Conservation (phyloP, 2,329 filamentous ascomycete species). For the Pseudogymnoascus sp. region DNA sequence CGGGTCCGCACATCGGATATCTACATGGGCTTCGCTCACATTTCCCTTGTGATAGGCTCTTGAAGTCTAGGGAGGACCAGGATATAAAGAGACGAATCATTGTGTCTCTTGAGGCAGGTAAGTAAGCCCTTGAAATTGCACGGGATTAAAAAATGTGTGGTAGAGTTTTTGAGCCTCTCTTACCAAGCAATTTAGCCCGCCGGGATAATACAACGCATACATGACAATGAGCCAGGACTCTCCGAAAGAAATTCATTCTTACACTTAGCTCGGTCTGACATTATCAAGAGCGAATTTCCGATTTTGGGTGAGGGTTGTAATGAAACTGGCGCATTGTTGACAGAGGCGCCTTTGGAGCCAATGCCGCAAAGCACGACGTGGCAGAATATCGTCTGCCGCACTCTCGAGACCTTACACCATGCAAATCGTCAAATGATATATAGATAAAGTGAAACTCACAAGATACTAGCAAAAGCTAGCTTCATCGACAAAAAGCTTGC, state of each 20-base stretch:
- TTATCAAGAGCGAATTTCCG: not conserved
- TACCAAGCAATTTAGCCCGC: not conserved
- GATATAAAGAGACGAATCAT: not conserved
- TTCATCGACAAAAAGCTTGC: not conserved
- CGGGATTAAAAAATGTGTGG: not conserved
- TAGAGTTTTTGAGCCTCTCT: not conserved
- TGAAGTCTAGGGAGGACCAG: not conserved
- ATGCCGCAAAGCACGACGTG: not conserved
- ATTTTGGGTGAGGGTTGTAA: not conserved
- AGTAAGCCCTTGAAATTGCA: not conserved
- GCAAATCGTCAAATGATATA: not conserved
- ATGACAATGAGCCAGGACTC: not conserved
- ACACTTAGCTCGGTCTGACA: not conserved
- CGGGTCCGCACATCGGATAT: not conserved
- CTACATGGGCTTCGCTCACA: not conserved
- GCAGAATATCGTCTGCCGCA: not conserved
- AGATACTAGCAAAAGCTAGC: not conserved
- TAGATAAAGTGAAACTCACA: not conserved
- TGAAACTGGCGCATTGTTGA: not conserved
- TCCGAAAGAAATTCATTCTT: not conserved
- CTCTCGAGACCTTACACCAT: not conserved
- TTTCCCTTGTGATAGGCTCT: not conserved
- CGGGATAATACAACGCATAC: not conserved
- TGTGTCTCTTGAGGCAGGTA: not conserved
- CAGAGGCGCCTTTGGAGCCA: not conserved